A percentile compares a stretch with the other conserved stretches of the same genome.
Conservation (phyloP, 768 basidiomycete species). For the Lactarius hengduanensis region DNA sequence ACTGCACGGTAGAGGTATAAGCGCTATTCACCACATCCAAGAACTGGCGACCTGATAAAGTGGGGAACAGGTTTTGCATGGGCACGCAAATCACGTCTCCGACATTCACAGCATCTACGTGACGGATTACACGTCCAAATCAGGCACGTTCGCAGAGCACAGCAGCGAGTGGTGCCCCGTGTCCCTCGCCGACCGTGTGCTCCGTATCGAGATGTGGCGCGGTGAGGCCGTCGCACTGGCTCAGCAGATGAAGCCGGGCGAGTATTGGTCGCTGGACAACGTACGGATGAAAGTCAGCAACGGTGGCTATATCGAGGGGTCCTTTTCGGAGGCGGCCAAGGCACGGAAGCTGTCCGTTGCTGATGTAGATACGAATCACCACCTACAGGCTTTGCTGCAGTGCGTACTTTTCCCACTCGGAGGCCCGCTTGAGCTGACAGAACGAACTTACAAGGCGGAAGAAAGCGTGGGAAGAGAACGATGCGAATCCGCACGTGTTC, state of each 20-base stretch:
- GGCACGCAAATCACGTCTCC: constrained; percentile 13
- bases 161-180: constrained; percentile 25
- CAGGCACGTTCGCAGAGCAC: constrained; percentile 13
- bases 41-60: neutral
- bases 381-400: constrained; percentile 23
- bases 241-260: constrained; percentile 28
- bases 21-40: neutral
- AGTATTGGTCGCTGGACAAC: constrained; percentile 27
- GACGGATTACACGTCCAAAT: constrained; percentile 28
- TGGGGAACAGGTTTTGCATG: constrained; percentile 23
- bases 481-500: constrained; percentile 26
- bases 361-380: constrained; percentile 13
- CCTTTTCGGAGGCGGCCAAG: constrained; percentile 23
- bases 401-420: constrained; percentile 1
- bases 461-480: constrained; percentile 27
- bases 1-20: constrained; percentile 48
- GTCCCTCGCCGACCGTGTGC: constrained; percentile 22
- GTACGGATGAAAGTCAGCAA: constrained; percentile 25
- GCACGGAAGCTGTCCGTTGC: constrained; percentile 22
- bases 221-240: constrained; percentile 21
- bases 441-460: constrained; percentile 23
- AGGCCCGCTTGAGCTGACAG: neutral
- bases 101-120: constrained; percentile 29
- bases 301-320: constrained; percentile 24
- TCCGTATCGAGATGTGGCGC: constrained; percentile 30